Evolutionary conservation across 179 eudicot genomes (phyloP).

Genomic region (Corrigiola litoralis): DNA sequence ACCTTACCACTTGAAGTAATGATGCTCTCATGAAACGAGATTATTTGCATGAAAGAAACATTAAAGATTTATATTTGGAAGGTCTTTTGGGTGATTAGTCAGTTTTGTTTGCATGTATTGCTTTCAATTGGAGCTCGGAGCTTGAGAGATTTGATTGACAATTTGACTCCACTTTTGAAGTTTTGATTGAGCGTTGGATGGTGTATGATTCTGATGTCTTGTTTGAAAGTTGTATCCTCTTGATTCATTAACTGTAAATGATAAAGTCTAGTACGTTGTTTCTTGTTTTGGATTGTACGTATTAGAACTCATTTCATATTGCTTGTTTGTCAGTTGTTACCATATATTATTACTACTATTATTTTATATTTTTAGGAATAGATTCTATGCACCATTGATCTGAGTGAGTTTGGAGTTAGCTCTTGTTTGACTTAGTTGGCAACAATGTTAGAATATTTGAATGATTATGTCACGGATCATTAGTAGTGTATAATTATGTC

Average conservation of each 20-base stretch:
- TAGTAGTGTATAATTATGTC: slow-evolving; percentile 1
- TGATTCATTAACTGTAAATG: neutral
- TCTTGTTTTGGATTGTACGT: neutral
- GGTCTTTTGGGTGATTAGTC: neutral
- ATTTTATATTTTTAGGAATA: neutral
- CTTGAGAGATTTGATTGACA: neutral
- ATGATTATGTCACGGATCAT: neutral
- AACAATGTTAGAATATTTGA: neutral
- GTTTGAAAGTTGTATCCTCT: neutral
- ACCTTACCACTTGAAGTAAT: too few relatives aligned
- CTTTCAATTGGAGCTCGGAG: neutral
- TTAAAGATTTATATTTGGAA: neutral
- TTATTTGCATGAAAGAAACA: too few relatives aligned
- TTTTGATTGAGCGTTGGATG: slow-evolving; percentile 1
- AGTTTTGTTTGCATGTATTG: slow-evolving; percentile 14
- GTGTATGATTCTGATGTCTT: slow-evolving; percentile 21
- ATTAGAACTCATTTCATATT: neutral
- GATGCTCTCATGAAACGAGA: too few relatives aligned
- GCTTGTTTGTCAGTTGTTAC: neutral
- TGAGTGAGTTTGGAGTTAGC: neutral
- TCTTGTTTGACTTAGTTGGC: slow-evolving; percentile 13
- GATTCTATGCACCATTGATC: slow-evolving; percentile 3
- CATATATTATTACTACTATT: neutral
- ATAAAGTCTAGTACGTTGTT: neutral
- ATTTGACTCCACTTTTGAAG: slow-evolving; percentile 6